Evolutionary conservation across 306 rosid genomes (phyloP).

Genomic region (Glycyrrhiza uralensis): DNA sequence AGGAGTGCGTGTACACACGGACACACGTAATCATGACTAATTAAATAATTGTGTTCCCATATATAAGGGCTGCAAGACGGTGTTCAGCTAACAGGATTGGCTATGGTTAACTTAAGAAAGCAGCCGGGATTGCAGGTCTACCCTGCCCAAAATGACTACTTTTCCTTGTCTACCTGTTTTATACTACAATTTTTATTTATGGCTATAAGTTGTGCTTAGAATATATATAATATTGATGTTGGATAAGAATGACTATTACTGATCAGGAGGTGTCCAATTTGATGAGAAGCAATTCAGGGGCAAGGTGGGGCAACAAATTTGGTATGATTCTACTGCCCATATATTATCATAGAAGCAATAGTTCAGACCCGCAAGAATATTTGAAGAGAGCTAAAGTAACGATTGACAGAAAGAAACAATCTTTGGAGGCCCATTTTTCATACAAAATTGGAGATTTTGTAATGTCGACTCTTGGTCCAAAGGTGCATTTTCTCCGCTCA

Average conservation of each 20-base stretch:
- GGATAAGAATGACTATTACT: conserved; percentile 9
- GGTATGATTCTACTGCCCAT: conserved; percentile 72
- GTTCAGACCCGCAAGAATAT: conserved; percentile 46
- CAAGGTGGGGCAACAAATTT: conserved; percentile 84
- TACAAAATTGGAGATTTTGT: conserved; percentile 47
- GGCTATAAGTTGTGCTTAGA: background rate
- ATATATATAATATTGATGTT: background rate
- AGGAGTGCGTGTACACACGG: background rate
- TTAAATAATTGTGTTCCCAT: background rate
- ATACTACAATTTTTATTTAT: background rate
- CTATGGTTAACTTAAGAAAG: conserved; percentile 72
- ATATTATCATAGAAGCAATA: conserved; percentile 40
- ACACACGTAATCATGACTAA: background rate
- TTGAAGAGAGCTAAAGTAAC: conserved; percentile 66
- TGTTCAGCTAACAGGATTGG: conserved; percentile 73
- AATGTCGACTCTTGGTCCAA: conserved; percentile 67
- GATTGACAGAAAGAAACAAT: conserved; percentile 69
- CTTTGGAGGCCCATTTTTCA: conserved; percentile 59
- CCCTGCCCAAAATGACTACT: background rate
- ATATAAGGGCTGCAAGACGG: conserved; percentile 65
- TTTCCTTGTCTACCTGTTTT: background rate
- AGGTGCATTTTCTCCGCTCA: conserved; percentile 38
- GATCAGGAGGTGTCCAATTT: conserved; percentile 60
- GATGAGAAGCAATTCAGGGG: conserved; percentile 59
- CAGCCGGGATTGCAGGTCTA: conserved; percentile 74